phyloP scores from a whole-genome alignment of 2,329 filamentous ascomycete species.

The Zopfia rhizophila region DNA sequence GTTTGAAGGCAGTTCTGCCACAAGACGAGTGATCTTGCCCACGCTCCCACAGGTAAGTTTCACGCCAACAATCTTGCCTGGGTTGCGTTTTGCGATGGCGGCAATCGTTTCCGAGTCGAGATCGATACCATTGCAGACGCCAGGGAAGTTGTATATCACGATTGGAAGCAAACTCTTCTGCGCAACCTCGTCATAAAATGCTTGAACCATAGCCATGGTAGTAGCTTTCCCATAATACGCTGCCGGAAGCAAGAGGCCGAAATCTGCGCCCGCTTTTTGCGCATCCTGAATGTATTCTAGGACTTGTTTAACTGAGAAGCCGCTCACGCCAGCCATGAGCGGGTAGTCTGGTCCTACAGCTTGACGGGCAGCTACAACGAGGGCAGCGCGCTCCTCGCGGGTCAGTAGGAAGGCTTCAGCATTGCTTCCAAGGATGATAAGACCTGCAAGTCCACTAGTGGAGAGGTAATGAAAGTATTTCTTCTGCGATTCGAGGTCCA shows the following conservation, averaged over 20 bases:
- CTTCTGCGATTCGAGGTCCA: slow-evolving; percentile 55
- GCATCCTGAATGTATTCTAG: slow-evolving; percentile 57
- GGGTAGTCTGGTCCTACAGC: slow-evolving; percentile 55
- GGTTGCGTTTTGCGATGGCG: slow-evolving; percentile 63
- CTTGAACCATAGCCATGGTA: slow-evolving; percentile 52
- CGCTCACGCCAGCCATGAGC: slow-evolving; percentile 57
- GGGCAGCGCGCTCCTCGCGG: slow-evolving; percentile 52
- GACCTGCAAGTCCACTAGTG: slow-evolving; percentile 54
- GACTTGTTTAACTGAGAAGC: slow-evolving; percentile 56
- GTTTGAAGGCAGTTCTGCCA: slow-evolving; percentile 60
- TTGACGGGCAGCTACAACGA: slow-evolving; percentile 54
- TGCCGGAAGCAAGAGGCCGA: slow-evolving; percentile 56
- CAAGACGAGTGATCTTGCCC: slow-evolving; percentile 74
- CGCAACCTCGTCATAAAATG: slow-evolving; percentile 63
- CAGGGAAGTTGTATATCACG: slow-evolving; percentile 79
- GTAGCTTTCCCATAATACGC: slow-evolving; percentile 59
- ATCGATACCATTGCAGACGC: slow-evolving; percentile 73
- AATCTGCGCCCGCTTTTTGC: slow-evolving; percentile 54
- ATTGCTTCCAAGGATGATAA: slow-evolving; percentile 60
- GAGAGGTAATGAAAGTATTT: slow-evolving; percentile 59
- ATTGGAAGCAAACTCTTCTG: slow-evolving; percentile 69
- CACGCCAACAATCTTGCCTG: slow-evolving; percentile 72
- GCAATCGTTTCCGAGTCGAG: slow-evolving; percentile 73
- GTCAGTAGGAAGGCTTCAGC: slow-evolving; percentile 60
- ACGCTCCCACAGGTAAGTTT: slow-evolving; percentile 81